A percentile compares a stretch with the other conserved stretches of the same genome.
Evolutionary conservation across 2,329 filamentous ascomycete genomes (phyloP).

Genomic region (Leptosphaerulina australis): DNA sequence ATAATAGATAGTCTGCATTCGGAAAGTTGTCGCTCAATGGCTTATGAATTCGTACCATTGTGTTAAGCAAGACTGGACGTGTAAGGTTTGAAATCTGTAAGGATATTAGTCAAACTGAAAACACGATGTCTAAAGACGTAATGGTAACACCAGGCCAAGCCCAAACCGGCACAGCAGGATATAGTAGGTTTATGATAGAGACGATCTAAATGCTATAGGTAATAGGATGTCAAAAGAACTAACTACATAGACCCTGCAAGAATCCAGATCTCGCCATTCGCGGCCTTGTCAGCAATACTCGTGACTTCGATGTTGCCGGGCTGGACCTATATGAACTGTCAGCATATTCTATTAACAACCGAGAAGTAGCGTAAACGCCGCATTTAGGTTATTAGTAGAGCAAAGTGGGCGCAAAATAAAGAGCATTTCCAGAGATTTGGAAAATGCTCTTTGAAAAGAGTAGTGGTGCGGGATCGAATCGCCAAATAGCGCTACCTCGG

Average conservation of each 20-base stretch:
- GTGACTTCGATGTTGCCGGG: constrained; percentile 81
- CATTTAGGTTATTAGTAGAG: background rate
- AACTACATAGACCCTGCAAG: constrained; percentile 61
- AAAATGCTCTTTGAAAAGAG: background rate
- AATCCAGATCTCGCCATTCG: constrained; percentile 90
- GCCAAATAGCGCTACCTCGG: constrained; percentile 12
- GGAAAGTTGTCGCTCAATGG: constrained; percentile 10
- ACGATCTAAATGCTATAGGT: background rate
- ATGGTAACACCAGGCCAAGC: too few species aligned
- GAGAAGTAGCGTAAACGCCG: too few species aligned
- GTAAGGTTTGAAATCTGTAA: constrained; percentile 8
- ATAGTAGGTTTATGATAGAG: background rate
- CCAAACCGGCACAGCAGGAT: too few species aligned
- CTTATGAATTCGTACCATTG: constrained; percentile 10
- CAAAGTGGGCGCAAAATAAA: background rate
- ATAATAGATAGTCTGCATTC: constrained; percentile 16
- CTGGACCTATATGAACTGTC: constrained; percentile 63
- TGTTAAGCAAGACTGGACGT: constrained; percentile 4
- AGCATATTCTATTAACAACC: constrained; percentile 8
- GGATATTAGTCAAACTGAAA: background rate
- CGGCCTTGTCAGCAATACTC: constrained; percentile 73
- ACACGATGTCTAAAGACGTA: background rate
- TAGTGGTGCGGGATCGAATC: constrained; percentile 1
- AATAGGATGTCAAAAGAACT: background rate
- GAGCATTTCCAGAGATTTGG: too few species aligned